These are phyloP conservation scores for Russula sp. DNA, from an alignment of 768 basidiomycete genomes.

Conservation along the genomic window DNA sequence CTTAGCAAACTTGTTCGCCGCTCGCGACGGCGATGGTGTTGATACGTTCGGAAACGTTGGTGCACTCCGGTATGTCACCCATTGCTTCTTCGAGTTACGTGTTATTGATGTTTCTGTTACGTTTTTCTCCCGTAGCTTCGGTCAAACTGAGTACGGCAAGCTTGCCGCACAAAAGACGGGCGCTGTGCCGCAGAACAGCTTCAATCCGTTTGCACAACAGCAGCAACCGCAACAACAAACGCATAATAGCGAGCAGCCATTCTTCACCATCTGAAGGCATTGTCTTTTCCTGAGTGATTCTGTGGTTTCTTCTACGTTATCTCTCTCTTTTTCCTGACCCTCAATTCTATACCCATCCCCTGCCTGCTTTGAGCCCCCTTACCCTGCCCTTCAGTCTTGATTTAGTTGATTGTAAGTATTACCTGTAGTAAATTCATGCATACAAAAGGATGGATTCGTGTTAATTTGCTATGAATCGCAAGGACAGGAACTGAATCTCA, in stretches of 20 bases:
- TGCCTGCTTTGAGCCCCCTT: neutral
- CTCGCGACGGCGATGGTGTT: constrained; percentile 79
- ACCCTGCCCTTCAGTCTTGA: neutral
- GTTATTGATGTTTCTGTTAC: constrained; percentile 5
- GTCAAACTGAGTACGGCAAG: constrained; percentile 34
- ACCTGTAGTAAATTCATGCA: constrained; percentile 12
- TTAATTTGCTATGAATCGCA: neutral
- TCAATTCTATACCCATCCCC: constrained; percentile 24
- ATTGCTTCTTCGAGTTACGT: constrained; percentile 4
- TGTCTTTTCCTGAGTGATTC: neutral
- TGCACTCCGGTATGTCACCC: constrained; percentile 53
- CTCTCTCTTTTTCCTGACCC: neutral
- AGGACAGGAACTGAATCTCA: neutral
- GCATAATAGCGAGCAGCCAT: constrained; percentile 40
- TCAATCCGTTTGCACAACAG: constrained; percentile 71
- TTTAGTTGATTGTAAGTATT: constrained; percentile 16
- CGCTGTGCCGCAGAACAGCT: constrained; percentile 36
- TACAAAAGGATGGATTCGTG: constrained; percentile 3
- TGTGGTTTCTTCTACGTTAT: neutral
- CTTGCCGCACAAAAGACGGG: constrained; percentile 38
- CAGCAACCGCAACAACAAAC: constrained; percentile 40
- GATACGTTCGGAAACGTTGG: constrained; percentile 97
- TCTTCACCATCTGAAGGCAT: constrained; percentile 36
- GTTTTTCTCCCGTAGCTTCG: constrained; percentile 43
- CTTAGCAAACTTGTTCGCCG: constrained; percentile 80